phyloP scores from a whole-genome alignment of 2,329 filamentous ascomycete genomes.

The Pseudogymnoascus sp. region DNA sequence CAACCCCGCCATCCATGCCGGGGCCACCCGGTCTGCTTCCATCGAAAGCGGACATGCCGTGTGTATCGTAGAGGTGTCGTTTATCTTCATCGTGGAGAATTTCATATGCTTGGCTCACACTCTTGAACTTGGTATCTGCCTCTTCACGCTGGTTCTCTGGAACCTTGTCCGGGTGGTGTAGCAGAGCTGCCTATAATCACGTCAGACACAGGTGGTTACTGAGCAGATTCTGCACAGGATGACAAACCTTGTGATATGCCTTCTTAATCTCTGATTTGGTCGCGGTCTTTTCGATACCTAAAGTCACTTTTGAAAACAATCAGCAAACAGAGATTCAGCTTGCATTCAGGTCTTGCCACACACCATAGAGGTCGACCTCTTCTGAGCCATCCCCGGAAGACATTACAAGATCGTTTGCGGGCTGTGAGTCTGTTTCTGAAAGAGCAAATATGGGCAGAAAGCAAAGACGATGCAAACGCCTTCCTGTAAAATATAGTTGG shows the following conservation, averaged over 20 bases:
- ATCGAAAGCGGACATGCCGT: slow-evolving; percentile 95
- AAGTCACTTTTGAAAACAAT: slow-evolving; percentile 55
- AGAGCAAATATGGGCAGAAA: not conserved
- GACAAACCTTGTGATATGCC: slow-evolving; percentile 81
- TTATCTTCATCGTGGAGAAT: slow-evolving; percentile 96
- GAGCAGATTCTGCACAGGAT: slow-evolving; percentile 10
- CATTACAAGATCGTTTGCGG: slow-evolving; percentile 19
- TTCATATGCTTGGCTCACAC: slow-evolving; percentile 89
- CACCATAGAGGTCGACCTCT: slow-evolving; percentile 51
- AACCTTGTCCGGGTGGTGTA: slow-evolving; percentile 93
- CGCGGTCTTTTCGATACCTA: slow-evolving; percentile 67
- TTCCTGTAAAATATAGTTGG: not conserved
- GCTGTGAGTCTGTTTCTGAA: not conserved
- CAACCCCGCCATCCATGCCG: slow-evolving; percentile 59
- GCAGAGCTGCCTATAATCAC: slow-evolving; percentile 63
- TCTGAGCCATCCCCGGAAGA: slow-evolving; percentile 25
- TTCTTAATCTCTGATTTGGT: slow-evolving; percentile 83
- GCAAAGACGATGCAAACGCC: not conserved
- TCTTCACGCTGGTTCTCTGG: slow-evolving; percentile 75
- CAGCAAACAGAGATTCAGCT: slow-evolving; percentile 17
- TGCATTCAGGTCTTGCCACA: not conserved
- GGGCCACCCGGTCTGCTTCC: slow-evolving; percentile 58
- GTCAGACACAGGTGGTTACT: slow-evolving; percentile 17
- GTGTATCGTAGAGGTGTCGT: slow-evolving; percentile 81
- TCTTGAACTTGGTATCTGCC: slow-evolving; percentile 89